Base-by-base conservation (phyloP, 164 flowering plant species). In the Magnolia officinalis region DNA sequence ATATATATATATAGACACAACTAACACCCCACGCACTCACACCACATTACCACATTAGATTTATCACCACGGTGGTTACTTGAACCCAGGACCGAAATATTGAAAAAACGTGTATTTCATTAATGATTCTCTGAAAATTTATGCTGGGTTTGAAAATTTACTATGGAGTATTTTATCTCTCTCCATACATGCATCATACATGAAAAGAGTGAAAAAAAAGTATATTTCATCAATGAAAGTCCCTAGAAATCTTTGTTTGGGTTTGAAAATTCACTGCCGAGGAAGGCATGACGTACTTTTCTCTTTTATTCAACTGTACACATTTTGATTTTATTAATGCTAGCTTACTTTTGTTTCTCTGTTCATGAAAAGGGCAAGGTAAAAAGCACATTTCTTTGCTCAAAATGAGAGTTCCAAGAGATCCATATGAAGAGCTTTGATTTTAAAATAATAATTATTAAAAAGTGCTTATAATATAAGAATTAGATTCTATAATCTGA, bases 341-440 rank as follows among this genome's bases (percentile, higher is more conserved):
- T 55, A 55, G 61, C 61, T 9, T 55, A 1, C 61, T 11, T 21
- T 24, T 67, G 70, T 21, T 67, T 37, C 45, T 37, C 45, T 67
- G 1, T 67, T 11, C 37, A 23, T 13, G 13, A n/a, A 4, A 16
- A 8, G 70, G 7, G 18, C 31, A 26, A 23, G 19, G 8, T 24
- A 37, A 67, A 75, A 70, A 51, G 73, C 19, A 20, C 73, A 67
- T 69, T 59, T 78, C 80, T 73, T 79, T 79, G 59, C 78, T 61
- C 78, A 75, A 75, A 29, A 26, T 67, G 78, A 72, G 78, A 74
- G 78, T 77, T 80, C 77, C 82, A 16, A 80, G 80, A 78, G 68
- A 67, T 81, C 24, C 58, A 29, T 10, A 8, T 68, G 50, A 31
- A 29, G 21, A 50, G 72, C 20, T 31, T n/a, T 50, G 19, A 70